Conservation (phyloP, 129 eudicot genomes). For the Flaveria trinervia region DNA sequence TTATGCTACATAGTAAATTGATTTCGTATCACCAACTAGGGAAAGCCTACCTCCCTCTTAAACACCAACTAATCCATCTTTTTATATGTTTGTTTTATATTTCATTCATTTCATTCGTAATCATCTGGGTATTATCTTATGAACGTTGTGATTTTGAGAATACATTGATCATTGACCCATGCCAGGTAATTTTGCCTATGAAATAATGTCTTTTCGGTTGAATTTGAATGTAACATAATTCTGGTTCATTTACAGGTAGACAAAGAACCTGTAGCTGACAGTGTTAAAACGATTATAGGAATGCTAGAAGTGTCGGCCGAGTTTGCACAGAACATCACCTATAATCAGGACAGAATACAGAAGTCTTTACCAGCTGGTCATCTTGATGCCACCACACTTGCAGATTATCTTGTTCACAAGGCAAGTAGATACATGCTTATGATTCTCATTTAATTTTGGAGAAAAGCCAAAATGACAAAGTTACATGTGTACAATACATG, state of each 20-base stretch:
- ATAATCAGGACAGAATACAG: constrained; percentile 67
- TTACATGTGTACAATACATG: neutral
- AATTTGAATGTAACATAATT: neutral
- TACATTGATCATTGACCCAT: neutral
- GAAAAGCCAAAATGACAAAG: neutral
- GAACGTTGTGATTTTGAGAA: constrained; percentile 3
- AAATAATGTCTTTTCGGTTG: neutral
- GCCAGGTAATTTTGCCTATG: neutral
- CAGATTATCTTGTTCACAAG: constrained; percentile 98
- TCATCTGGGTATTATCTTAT: neutral
- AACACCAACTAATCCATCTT: neutral
- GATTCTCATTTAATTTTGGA: neutral
- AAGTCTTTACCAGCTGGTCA: constrained; percentile 96
- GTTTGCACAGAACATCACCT: constrained; percentile 83
- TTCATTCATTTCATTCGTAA: neutral
- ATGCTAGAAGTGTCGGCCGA: constrained; percentile 98
- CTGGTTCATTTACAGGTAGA: constrained; percentile 63
- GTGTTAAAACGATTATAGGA: constrained; percentile 80
- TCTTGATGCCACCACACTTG: constrained; percentile 99
- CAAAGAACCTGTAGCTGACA: constrained; percentile 90
- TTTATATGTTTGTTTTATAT: neutral
- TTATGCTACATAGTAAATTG: neutral
- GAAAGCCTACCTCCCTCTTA: neutral
- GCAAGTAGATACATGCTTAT: constrained; percentile 36
- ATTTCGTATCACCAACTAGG: neutral